Evolutionary conservation across 83 land plant genomes (phyloP).

Genomic region (Thuja plicata): DNA sequence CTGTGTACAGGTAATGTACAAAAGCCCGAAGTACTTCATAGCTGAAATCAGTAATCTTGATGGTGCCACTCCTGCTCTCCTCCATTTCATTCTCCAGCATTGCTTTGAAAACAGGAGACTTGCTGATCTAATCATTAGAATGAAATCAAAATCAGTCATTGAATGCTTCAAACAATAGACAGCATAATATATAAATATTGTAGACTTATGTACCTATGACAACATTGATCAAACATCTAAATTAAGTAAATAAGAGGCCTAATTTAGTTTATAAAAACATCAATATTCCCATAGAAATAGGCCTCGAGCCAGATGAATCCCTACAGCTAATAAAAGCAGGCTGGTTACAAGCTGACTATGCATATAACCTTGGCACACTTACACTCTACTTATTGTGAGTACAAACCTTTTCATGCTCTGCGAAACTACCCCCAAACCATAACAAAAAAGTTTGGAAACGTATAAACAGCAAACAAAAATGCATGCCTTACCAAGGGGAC

Average conservation of each 20-base stretch:
- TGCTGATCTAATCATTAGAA: slow-evolving; percentile 46
- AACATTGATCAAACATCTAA: neutral
- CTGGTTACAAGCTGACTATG: neutral
- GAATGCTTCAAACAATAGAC: neutral
- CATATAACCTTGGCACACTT: neutral
- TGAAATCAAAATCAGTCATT: neutral
- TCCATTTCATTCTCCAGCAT: slow-evolving; percentile 85
- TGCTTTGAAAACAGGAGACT: slow-evolving; percentile 82
- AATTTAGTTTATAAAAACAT: neutral
- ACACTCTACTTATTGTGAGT: neutral
- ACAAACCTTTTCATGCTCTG: neutral
- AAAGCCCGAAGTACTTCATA: slow-evolving; percentile 75
- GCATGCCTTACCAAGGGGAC: too few species aligned
- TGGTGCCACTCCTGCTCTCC: slow-evolving; percentile 70
- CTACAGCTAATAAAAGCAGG: neutral
- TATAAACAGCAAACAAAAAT: too few species aligned
- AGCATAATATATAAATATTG: neutral
- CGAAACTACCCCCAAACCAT: neutral
- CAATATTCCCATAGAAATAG: neutral
- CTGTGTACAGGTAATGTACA: slow-evolving; percentile 79
- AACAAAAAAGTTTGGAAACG: neutral
- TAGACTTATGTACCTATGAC: neutral
- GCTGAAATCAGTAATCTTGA: slow-evolving; percentile 72
- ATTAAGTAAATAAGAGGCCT: neutral
- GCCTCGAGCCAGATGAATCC: neutral